phyloP scores from a whole-genome alignment of 1,284 basidiomycete genomes.

The Puccinia triticina region DNA sequence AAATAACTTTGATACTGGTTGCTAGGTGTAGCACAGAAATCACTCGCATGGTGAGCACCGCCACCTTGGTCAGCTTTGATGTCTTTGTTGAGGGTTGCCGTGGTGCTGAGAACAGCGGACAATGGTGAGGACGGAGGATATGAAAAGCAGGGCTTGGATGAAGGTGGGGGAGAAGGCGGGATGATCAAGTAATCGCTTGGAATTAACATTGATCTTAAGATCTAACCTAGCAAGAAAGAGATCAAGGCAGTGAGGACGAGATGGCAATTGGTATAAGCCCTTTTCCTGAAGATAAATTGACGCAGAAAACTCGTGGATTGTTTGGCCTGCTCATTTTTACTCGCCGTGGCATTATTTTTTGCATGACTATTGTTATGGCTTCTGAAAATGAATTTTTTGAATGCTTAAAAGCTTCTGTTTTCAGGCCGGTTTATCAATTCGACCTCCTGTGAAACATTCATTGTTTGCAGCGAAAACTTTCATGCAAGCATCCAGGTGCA shows the following conservation, averaged over 20 bases:
- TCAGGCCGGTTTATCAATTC: slow-evolving; percentile 38
- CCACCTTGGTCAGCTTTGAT: background rate
- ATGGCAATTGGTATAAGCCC: slow-evolving; percentile 59
- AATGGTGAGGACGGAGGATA: background rate
- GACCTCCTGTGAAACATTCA: slow-evolving; percentile 15
- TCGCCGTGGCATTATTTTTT: slow-evolving; percentile 15
- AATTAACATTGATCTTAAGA: slow-evolving; percentile 80
- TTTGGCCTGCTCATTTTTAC: slow-evolving; percentile 38
- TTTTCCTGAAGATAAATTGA: slow-evolving; percentile 31
- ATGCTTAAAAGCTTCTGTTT: slow-evolving; percentile 13
- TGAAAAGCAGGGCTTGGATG: slow-evolving; percentile 20
- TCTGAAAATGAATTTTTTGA: slow-evolving; percentile 33
- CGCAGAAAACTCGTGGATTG: slow-evolving; percentile 15
- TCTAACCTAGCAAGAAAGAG: slow-evolving; percentile 85
- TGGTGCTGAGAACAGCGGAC: background rate
- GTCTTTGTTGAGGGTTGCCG: background rate
- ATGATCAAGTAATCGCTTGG: slow-evolving; percentile 87
- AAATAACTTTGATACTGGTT: slow-evolving; percentile 18
- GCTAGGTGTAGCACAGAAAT: slow-evolving; percentile 11
- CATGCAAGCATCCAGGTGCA: background rate
- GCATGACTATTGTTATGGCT: slow-evolving; percentile 50
- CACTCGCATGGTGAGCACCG: background rate
- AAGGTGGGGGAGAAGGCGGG: slow-evolving; percentile 62
- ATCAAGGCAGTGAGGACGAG: slow-evolving; percentile 79
- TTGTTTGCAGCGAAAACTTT: background rate